Conservation (phyloP, 495 filamentous ascomycete species). For the Penicillium arizonense region DNA sequence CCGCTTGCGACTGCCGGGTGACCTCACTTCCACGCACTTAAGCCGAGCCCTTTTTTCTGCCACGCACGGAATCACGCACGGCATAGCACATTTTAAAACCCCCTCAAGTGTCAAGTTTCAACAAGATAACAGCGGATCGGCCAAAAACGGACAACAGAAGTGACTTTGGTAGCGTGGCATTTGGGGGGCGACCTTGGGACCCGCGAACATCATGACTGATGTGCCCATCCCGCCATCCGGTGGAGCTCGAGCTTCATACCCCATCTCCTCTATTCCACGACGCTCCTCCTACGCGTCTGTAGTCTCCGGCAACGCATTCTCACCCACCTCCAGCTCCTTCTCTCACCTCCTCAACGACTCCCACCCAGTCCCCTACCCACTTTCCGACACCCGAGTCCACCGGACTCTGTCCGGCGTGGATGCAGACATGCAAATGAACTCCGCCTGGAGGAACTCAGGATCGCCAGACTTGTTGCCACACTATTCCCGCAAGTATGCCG, state of each 20-base stretch:
- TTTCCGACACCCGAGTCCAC: constrained; percentile 34
- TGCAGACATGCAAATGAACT: constrained; percentile 48
- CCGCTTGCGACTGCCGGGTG: no score
- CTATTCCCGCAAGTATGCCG: constrained; percentile 63
- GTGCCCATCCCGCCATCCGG: constrained; percentile 45
- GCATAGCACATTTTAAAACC: background rate
- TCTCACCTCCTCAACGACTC: constrained; percentile 59
- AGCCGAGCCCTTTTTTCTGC: background rate
- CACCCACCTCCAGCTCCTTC: constrained; percentile 53
- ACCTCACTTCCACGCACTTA: background rate
- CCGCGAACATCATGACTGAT: constrained; percentile 41
- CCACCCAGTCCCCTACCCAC: constrained; percentile 38
- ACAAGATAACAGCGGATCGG: background rate
- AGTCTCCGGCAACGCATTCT: constrained; percentile 62
- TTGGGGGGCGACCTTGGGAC: constrained; percentile 11
- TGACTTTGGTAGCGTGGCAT: constrained; percentile 2
- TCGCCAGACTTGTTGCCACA: constrained; percentile 45
- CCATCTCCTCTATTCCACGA: constrained; percentile 44
- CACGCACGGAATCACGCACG: background rate
- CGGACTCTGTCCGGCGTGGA: constrained; percentile 36
- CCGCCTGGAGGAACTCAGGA: constrained; percentile 37
- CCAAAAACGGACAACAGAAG: background rate
- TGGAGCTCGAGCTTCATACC: constrained; percentile 47
- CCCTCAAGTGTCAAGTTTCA: background rate
- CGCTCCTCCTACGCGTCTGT: constrained; percentile 80